These are phyloP conservation scores for Moesziomyces parantarcticus DNA, from an alignment of 1,284 basidiomycete species.

Conservation along the genomic window DNA sequence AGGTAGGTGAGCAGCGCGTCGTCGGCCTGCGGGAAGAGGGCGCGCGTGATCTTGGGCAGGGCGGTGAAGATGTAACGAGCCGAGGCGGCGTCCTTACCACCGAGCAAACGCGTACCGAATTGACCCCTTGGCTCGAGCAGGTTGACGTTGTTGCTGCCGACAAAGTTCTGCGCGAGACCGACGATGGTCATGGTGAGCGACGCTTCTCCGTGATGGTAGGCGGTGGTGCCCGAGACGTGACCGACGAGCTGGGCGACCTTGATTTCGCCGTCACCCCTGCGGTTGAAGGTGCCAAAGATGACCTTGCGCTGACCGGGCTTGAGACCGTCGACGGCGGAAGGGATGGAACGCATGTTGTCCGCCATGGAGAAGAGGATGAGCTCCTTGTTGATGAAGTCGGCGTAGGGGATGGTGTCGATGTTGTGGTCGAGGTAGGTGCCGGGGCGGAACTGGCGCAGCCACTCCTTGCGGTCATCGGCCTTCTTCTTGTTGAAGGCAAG, in stretches of 20 bases:
- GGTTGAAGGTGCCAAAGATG: constrained; percentile 93
- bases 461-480: constrained; percentile 97
- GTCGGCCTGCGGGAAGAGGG: constrained; percentile 84
- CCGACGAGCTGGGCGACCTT: constrained; percentile 97
- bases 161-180: constrained; percentile 91
- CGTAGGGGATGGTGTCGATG: constrained; percentile 83
- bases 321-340: constrained; percentile 83
- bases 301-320: constrained; percentile 99
- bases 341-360: constrained; percentile 95
- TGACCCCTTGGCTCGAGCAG: constrained; percentile 90
- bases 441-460: constrained; percentile 95
- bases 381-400: constrained; percentile 98
- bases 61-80: constrained; percentile 97
- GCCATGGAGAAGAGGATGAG: constrained; percentile 99
- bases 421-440: constrained; percentile 95
- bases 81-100: constrained; percentile 80
- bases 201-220: constrained; percentile 95
- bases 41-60: constrained; percentile 80
- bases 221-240: constrained; percentile 91
- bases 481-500: constrained; percentile 99
- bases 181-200: constrained; percentile 90
- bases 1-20: constrained; percentile 85
- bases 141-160: constrained; percentile 96
- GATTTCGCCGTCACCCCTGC: constrained; percentile 90
- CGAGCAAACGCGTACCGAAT: constrained; percentile 79